Evolutionary conservation across 495 filamentous ascomycete genomes (phyloP), one percentile per base, ranked within the genome.

Genomic region (Gamarada debralockiae): DNA sequence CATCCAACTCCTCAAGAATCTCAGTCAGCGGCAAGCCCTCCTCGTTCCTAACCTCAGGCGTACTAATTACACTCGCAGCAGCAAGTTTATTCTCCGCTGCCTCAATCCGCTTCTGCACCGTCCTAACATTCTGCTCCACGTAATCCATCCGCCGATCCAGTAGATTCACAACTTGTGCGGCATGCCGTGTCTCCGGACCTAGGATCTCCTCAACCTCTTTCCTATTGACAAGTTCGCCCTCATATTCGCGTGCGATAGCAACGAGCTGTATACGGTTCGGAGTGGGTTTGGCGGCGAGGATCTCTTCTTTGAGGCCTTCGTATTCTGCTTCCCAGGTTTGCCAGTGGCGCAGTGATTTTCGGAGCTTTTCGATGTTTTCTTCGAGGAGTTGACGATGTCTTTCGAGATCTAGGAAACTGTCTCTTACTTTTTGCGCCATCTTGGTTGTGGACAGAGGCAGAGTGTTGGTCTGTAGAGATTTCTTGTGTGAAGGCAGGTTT

Each of bases 1-100:
- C 92, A 65, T 98, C 93, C 40, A 98, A 72, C 69, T 96, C 85
- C 67, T 98, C 92, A 37, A 83, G 69, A 53, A 98, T 97, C 48
- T 97, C 92, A 18, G 82, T 87, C 47, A 96, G 75, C 2, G 90
- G 86, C 40, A 91, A 65, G 53, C 84, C 73, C 29, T 85, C 84
- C 50, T 87, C 85, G 33, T 78, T 78, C 18, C 67, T 73, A 3
- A 69, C 69, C 52, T 77, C 72, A 1, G 71, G 73, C 14, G 73
- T 64, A 17, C 69, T 72, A 29, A 76, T 59, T 12, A 78, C 67
- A 0, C 52, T 62, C 2, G 70, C 70, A 3, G 76, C 77, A 5
- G 77, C 74, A 12, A 92, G 69, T 59, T 83, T 84, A 50, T 86
- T 74, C 68, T 96, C 83, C 5, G 79, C 83, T 3, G 69, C 66